Percentiles rank a stretch among this genome's conserved stretches.
Evolutionary conservation across 805 yeast species (phyloP).

Genomic region (Priceomyces melissophilus): DNA sequence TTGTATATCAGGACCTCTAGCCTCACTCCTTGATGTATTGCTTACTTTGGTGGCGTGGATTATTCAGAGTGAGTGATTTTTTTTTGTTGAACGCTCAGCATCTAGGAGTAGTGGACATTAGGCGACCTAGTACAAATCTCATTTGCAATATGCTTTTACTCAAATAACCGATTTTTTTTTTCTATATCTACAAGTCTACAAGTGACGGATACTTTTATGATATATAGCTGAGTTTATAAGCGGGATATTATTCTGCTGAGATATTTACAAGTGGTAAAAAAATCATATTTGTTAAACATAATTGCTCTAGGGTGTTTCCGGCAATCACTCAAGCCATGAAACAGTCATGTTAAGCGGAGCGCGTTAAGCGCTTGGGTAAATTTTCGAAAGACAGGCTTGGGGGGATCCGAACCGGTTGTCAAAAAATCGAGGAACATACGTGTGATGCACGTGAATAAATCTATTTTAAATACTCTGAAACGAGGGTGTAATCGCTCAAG

Average conservation of each 20-base stretch:
- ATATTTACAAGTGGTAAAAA: neutral
- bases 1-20: constrained; percentile 3
- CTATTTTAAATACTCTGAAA: no score
- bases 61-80: constrained; percentile 3
- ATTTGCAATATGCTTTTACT: constrained; percentile 3
- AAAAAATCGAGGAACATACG: no score
- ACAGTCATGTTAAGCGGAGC: neutral
- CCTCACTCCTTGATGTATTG: neutral
- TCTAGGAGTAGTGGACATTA: constrained; percentile 8
- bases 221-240: no score
- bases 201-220: neutral
- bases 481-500: no score
- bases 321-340: no score
- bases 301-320: neutral
- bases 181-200: neutral
- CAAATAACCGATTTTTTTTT: constrained; percentile 1
- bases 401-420: no score
- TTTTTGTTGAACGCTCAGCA: constrained; percentile 8
- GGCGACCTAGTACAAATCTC: constrained; percentile 7
- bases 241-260: no score
- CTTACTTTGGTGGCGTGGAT: constrained; percentile 1
- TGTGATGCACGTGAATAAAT: no score
- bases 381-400: neutral
- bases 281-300: neutral
- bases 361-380: constrained; percentile 3